Evolutionary conservation across 2,329 filamentous ascomycete species (phyloP).

Genomic region (Pseudocercospora fijiensis): DNA sequence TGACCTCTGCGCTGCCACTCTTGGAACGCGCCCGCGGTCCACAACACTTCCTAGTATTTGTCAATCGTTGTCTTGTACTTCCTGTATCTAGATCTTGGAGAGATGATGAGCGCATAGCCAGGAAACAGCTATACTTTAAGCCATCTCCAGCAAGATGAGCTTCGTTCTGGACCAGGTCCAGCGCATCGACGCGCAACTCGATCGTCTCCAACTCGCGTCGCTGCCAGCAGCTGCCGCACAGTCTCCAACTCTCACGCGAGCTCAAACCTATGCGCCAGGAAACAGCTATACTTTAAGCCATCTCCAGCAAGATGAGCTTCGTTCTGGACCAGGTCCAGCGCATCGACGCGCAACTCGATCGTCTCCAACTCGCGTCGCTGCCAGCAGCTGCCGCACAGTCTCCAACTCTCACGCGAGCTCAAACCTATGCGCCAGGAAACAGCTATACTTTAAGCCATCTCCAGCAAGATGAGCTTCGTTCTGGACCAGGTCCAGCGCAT

Average conservation of each 20-base stretch:
- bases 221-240: slow-evolving; percentile 20
- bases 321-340: slow-evolving; percentile 53
- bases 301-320: slow-evolving; percentile 41
- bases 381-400: slow-evolving; percentile 15
- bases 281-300: too few relatives aligned
- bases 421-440: too few relatives aligned
- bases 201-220: slow-evolving; percentile 54
- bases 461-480: slow-evolving; percentile 39
- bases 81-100: not conserved
- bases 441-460: not conserved
- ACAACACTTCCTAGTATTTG: too few relatives aligned
- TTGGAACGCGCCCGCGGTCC: too few relatives aligned
- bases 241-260: not conserved
- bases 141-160: slow-evolving; percentile 39
- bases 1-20: too few relatives aligned
- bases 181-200: slow-evolving; percentile 58
- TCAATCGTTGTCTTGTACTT: not conserved
- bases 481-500: slow-evolving; percentile 55
- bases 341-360: slow-evolving; percentile 59
- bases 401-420: slow-evolving; percentile 10
- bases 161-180: slow-evolving; percentile 52
- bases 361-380: slow-evolving; percentile 51
- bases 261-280: slow-evolving; percentile 17
- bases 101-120: not conserved
- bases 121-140: too few relatives aligned